Base-by-base conservation (phyloP, 2,329 filamentous ascomycete species). In the Fusarium clavum region DNA sequence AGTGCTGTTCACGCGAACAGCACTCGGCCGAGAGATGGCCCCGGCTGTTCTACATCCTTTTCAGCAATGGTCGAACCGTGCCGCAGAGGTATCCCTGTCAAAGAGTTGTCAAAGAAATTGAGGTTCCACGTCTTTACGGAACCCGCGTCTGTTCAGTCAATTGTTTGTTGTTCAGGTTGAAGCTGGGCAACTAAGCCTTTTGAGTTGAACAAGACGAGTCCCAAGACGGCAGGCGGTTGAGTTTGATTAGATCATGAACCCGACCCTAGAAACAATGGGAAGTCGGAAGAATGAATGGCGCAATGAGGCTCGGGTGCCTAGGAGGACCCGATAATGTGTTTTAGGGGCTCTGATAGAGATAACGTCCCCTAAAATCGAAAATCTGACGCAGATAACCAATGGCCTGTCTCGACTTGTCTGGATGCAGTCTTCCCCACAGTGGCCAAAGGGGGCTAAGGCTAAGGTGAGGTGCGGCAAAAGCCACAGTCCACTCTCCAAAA, bases 401-500 rank as follows among this genome's bases (percentile, higher is more conserved):
- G 1, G 25, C 10, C 29, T 52, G 61, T 53, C 47, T 27, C 25
- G 44, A 44, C 12, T 41, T 57, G 57, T 41, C 48, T 48, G 40
- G 51, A 57, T 51, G 46, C 16, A 32, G 61, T n/a, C 57, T 70
- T 70, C 68, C 68, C 68, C 68, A 71, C 68, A 71, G 68, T 67
- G 65, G 67, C 67, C 60, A 68, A 71, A 71, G 58, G 51, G 46
- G 67, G 67, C 54, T 67, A 68, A 68, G 67, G 34, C 34, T 38
- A 38, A 38, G 34, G 34, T 38, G 34, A 38, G 57, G 41, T 70
- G 68, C 68, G 63, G 59, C 58, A 55, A 61, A 71, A 69, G 64
- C 68, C 67, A 71, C 55, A 53, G 51, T 58, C 62, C 56, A 70
- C 53, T 55, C 62, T 60, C 70, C 64, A 62, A 76, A 75, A 76